Evolutionary conservation across 2,329 filamentous ascomycete species (phyloP), one percentile per base, ranked within the genome.

Genomic region (Aspergillus sp.): DNA sequence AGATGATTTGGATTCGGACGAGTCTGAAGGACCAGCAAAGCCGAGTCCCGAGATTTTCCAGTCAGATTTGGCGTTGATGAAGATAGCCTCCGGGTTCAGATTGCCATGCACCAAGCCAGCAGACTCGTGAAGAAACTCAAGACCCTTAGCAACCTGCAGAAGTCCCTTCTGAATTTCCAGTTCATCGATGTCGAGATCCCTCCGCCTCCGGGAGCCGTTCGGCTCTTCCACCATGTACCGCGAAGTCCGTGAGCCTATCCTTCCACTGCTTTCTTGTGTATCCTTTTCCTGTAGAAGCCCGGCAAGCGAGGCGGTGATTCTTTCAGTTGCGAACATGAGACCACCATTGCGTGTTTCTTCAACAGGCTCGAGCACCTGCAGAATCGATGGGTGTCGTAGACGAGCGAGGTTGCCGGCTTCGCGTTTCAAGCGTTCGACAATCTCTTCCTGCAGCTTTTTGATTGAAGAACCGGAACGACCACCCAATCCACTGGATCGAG

Each of bases 21-120:
- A 84, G 65, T 92, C 90, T 49, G 90, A 86, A 14, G 92, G 90
- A 46, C 90, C 90, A 71, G 90, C 91, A 73, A 97, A 99, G 0
- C 90, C 86, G 40, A 99, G 83, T n/a, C 93, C 95, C 66, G 92
- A 93, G 60, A 99, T 90, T 74, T 99, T 99, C 95, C 95, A 99
- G 75, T 99, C 95, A 48, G 91, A 96, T 85, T 99, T 99, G 41
- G 90, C 86, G 76, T 99, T 99, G 74, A 99, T 86, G 64, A 96
- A 89, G 63, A 99, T 87, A 17, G 93, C 90, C 63, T 98, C 93
- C 0, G 95, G 95, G 0, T 93, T 98, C 62, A 99, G 75, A 71
- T 99, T 99, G 48, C 90, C 91, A 75, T 99, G 95, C 0, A 98
- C 91, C 49, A 99, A 82, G 1, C 91, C 91, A 9, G 93, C 93